These are phyloP conservation scores for Postia placenta DNA, from an alignment of 768 basidiomycete species.

Conservation along the genomic window DNA sequence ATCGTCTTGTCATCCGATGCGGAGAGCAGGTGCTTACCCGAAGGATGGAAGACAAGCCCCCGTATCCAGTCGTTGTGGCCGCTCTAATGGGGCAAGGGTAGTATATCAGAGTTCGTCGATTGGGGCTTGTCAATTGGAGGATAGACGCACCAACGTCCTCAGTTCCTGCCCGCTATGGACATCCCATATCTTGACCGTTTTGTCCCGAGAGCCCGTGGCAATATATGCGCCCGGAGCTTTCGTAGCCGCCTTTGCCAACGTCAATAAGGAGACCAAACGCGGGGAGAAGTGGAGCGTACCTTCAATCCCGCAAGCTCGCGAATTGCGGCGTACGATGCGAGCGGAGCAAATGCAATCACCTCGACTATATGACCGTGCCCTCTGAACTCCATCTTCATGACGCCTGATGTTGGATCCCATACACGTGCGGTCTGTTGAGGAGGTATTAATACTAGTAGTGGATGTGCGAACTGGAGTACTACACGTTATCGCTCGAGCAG, in stretches of 20 bases:
- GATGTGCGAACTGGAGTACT: conserved; percentile 42
- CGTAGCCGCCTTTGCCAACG: too few relatives aligned
- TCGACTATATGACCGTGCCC: neutral
- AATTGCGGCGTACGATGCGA: too few relatives aligned
- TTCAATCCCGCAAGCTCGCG: conserved; percentile 18
- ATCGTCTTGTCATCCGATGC: conserved; percentile 55
- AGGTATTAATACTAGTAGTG: too few relatives aligned
- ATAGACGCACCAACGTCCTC: conserved; percentile 45
- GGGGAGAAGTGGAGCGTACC: conserved; percentile 34
- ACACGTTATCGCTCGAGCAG: conserved; percentile 45
- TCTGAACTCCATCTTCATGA: conserved; percentile 36
- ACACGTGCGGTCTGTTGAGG: too few relatives aligned
- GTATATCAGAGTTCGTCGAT: conserved; percentile 32
- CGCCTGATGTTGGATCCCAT: conserved; percentile 36
- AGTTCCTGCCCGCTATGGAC: conserved; percentile 71
- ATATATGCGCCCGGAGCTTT: too few relatives aligned
- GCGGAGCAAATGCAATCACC: conserved; percentile 3
- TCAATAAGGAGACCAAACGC: too few relatives aligned
- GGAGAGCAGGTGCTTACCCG: conserved; percentile 50
- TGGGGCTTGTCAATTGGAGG: too few relatives aligned
- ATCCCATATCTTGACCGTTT: conserved; percentile 93
- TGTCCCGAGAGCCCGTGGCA: conserved; percentile 84
- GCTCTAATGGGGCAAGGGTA: conserved; percentile 27
- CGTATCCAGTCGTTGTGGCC: conserved; percentile 54
- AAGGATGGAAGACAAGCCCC: conserved; percentile 50